phyloP scores from a whole-genome alignment of 371 early-diverging fungal genomes.

The Saksenaea vasiformis region DNA sequence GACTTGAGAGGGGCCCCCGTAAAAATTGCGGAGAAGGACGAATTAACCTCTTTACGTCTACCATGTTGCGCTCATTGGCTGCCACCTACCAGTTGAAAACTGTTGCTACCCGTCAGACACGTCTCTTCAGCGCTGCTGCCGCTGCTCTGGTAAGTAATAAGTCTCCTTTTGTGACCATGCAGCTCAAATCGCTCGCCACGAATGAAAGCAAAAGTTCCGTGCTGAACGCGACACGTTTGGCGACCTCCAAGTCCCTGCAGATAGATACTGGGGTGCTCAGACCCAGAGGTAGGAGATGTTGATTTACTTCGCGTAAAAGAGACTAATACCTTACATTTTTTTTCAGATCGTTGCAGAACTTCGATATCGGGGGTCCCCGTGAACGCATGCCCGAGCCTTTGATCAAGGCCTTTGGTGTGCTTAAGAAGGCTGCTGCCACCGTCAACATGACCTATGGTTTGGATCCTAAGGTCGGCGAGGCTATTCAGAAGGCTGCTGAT shows the following conservation, averaged over 20 bases:
- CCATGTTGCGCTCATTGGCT: slow-evolving; percentile 34
- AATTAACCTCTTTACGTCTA: slow-evolving; percentile 7
- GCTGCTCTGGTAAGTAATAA: slow-evolving; percentile 22
- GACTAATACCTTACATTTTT: not conserved
- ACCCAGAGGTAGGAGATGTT: slow-evolving; percentile 69
- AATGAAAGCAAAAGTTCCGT: slow-evolving; percentile 53
- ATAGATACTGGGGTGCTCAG: slow-evolving; percentile 90
- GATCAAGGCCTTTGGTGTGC: slow-evolving; percentile 84
- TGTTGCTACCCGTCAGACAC: slow-evolving; percentile 20
- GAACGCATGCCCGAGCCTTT: slow-evolving; percentile 88
- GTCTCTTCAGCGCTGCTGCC: slow-evolving; percentile 24
- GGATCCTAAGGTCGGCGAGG: slow-evolving; percentile 66
- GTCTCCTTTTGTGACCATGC: not conserved
- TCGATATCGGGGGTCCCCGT: slow-evolving; percentile 79
- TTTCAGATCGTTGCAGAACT: slow-evolving; percentile 73
- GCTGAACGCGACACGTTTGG: slow-evolving; percentile 88
- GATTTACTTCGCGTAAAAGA: not conserved
- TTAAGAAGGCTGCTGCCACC: slow-evolving; percentile 86
- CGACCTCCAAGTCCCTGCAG: slow-evolving; percentile 81
- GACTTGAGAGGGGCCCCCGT: not conserved
- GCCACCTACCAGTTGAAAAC: slow-evolving; percentile 24
- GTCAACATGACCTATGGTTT: slow-evolving; percentile 82
- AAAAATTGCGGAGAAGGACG: not conserved
- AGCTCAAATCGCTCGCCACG: not conserved
- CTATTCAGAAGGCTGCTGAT: slow-evolving; percentile 79